phyloP scores from a whole-genome alignment of 805 yeast species.

The Wilhelminamyces savonicus region DNA sequence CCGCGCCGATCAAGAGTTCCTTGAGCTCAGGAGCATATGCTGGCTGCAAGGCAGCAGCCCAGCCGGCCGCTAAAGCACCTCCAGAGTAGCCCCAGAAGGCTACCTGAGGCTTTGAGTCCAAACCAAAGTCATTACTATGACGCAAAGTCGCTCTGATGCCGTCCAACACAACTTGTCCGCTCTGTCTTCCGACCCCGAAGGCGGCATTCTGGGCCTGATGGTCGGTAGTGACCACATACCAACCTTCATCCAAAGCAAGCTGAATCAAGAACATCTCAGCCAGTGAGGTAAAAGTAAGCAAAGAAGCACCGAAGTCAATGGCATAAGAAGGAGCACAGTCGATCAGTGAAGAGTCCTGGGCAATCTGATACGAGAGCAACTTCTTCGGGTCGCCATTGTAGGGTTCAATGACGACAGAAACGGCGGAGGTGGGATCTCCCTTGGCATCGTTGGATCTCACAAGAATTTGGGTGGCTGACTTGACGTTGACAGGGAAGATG shows the following conservation, averaged over 20 bases:
- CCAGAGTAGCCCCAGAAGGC: conserved; percentile 1
- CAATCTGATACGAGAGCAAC: conserved; percentile 1
- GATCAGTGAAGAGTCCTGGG: background rate
- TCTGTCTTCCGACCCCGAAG: background rate
- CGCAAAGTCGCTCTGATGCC: background rate
- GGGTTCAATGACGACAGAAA: background rate
- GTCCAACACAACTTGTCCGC: conserved; percentile 1
- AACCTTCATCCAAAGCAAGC: background rate
- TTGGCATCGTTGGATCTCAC: background rate
- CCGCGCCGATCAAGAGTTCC: background rate
- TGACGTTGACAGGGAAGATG: too few relatives aligned
- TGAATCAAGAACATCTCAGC: background rate
- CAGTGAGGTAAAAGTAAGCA: background rate
- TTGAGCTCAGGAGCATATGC: conserved; percentile 1
- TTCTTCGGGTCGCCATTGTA: background rate
- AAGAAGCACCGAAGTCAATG: background rate
- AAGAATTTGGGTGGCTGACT: conserved; percentile 7
- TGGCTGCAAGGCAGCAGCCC: conserved; percentile 1
- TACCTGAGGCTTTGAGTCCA: background rate
- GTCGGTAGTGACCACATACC: conserved; percentile 1
- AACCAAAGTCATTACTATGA: background rate
- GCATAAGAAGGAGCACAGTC: conserved; percentile 1
- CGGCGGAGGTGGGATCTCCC: background rate
- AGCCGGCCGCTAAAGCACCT: background rate
- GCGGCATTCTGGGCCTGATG: background rate